phyloP scores from a whole-genome alignment of 331 rosid species.

The Phaseolus coccineus region DNA sequence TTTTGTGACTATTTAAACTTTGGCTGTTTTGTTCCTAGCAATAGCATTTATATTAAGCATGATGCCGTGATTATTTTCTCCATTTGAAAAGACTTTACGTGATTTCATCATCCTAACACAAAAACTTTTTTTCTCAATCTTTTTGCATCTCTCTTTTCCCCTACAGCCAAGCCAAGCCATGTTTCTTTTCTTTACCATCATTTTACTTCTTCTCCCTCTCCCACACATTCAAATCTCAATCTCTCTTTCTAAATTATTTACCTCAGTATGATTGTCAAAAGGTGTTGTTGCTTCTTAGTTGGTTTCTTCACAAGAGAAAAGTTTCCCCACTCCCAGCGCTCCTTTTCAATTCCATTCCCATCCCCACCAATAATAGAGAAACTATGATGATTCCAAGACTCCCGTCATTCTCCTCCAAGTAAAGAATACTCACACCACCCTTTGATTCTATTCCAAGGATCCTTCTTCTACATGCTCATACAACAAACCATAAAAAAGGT shows the following conservation, averaged over 20 bases:
- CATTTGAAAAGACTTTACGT: conserved; percentile 53
- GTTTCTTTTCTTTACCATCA: conserved; percentile 40
- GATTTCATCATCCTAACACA: conserved; percentile 57
- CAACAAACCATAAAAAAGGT: neutral
- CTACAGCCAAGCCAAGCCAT: conserved; percentile 16
- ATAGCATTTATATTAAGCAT: conserved; percentile 45
- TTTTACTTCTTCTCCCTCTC: conserved; percentile 48
- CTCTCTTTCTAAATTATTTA: conserved; percentile 43
- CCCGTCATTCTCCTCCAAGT: conserved; percentile 42
- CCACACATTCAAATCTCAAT: conserved; percentile 41
- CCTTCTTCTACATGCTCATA: neutral
- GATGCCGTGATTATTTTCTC: conserved; percentile 60
- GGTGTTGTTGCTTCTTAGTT: conserved; percentile 67
- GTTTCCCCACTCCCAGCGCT: conserved; percentile 49
- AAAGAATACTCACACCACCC: conserved; percentile 47
- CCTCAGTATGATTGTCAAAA: conserved; percentile 61
- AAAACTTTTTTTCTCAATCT: conserved; percentile 39
- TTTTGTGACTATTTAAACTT: neutral
- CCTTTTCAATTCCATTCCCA: conserved; percentile 56
- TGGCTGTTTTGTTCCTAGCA: conserved; percentile 45
- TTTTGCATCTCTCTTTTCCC: conserved; percentile 27
- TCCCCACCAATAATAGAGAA: conserved; percentile 62
- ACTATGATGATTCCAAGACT: conserved; percentile 58
- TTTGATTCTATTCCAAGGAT: conserved; percentile 52
- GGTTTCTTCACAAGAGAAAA: conserved; percentile 77